phyloP scores from a whole-genome alignment of 1,284 basidiomycete genomes.

The Inonotus obliquus region DNA sequence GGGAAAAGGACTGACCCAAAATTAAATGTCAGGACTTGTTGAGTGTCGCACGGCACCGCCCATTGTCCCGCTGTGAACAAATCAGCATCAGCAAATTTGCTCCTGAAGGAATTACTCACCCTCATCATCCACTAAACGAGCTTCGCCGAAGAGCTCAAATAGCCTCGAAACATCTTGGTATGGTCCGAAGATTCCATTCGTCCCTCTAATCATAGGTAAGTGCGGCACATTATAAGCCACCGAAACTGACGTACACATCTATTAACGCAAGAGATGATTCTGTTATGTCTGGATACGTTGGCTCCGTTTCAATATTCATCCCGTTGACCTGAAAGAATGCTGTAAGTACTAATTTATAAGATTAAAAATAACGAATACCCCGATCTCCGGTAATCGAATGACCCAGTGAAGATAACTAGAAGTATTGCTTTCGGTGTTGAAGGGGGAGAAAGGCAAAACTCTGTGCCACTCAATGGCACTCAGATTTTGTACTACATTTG shows the following conservation, averaged over 20 bases:
- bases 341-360: slow-evolving; percentile 4
- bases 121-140: slow-evolving; percentile 60
- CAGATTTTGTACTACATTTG: slow-evolving; percentile 55
- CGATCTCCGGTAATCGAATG: slow-evolving; percentile 56
- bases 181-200: slow-evolving; percentile 76
- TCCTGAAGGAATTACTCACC: slow-evolving; percentile 29
- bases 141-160: slow-evolving; percentile 57
- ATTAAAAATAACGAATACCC: slow-evolving; percentile 36
- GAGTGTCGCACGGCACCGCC: slow-evolving; percentile 76
- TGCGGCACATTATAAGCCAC: slow-evolving; percentile 4
- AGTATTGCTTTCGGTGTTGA: slow-evolving; percentile 46
- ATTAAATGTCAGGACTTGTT: slow-evolving; percentile 61
- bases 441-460: slow-evolving; percentile 67
- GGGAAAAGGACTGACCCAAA: slow-evolving; percentile 52
- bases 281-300: slow-evolving; percentile 62
- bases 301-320: slow-evolving; percentile 48
- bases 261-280: slow-evolving; percentile 68
- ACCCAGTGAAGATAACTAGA: slow-evolving; percentile 83
- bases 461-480: slow-evolving; percentile 65
- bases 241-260: slow-evolving; percentile 52
- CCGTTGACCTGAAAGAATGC: slow-evolving; percentile 50
- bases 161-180: slow-evolving; percentile 72
- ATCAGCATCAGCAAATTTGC: not conserved
- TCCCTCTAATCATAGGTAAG: slow-evolving; percentile 46
- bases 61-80: slow-evolving; percentile 62